Conservation (phyloP, 306 rosid species). For the Geum urbanum region DNA sequence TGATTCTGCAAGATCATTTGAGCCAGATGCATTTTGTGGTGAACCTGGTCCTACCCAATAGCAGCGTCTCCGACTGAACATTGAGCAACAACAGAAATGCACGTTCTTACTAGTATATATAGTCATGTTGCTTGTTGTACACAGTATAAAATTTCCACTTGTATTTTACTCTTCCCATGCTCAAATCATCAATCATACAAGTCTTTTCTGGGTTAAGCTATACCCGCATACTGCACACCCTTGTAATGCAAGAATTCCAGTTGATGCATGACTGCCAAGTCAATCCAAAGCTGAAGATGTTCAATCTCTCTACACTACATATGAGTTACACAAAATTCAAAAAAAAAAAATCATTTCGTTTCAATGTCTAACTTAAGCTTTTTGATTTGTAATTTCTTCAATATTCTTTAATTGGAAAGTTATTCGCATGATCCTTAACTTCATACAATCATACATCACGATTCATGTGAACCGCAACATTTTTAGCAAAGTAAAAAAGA, state of each 20-base stretch:
- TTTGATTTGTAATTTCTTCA: not conserved
- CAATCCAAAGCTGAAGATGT: not conserved
- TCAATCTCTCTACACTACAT: not conserved
- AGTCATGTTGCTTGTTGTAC: not conserved
- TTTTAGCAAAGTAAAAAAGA: not conserved
- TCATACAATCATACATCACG: not conserved
- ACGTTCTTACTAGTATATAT: not conserved
- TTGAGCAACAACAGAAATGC: not conserved
- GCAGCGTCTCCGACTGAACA: not conserved
- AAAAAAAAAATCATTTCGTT: no score
- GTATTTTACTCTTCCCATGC: not conserved
- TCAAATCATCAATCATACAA: no score
- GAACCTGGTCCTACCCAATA: constrained; percentile 50
- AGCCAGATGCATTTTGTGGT: constrained; percentile 94
- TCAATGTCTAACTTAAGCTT: no score
- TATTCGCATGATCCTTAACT: not conserved
- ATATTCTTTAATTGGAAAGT: no score
- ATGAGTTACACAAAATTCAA: no score
- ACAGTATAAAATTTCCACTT: not conserved
- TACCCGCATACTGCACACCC: no score
- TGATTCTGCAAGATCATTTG: constrained; percentile 83
- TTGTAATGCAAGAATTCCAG: not conserved
- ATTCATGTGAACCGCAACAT: not conserved
- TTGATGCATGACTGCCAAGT: not conserved
- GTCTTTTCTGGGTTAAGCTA: no score